A percentile compares a stretch with the other conserved stretches of the same genome.
Evolutionary conservation across 345 rosid species (phyloP).

Genomic region (Streptanthus diversifolius): DNA sequence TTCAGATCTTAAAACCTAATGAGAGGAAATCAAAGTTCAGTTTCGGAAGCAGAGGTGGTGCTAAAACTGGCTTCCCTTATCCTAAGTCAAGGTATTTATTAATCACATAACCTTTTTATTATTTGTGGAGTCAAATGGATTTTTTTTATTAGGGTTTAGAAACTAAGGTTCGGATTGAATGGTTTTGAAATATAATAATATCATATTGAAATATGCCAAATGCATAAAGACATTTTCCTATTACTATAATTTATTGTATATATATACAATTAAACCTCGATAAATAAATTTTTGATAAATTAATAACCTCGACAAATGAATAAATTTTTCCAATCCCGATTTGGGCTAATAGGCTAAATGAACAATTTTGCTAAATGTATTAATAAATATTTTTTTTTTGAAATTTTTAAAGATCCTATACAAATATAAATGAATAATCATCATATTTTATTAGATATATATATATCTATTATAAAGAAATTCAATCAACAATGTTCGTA

Average conservation of each 20-base stretch:
- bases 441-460: no score
- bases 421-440: no score
- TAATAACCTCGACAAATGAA: no score
- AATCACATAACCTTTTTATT: not conserved
- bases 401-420: no score
- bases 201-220: not conserved
- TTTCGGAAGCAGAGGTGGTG: slow-evolving; percentile 50
- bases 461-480: no score
- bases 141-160: not conserved
- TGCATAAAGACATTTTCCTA: not conserved
- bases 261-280: no score
- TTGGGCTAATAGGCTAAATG: no score
- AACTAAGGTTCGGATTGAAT: not conserved
- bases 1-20: slow-evolving; percentile 71
- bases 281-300: no score
- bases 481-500: no score
- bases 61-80: slow-evolving; percentile 40
- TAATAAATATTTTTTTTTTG: no score
- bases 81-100: slow-evolving; percentile 51
- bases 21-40: slow-evolving; percentile 54
- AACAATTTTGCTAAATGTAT: no score
- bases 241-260: not conserved
- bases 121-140: not conserved
- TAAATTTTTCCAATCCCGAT: no score
- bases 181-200: not conserved